Evolutionary conservation across 257 asterid species (phyloP).

Genomic region (Leptodermis oblonga): DNA sequence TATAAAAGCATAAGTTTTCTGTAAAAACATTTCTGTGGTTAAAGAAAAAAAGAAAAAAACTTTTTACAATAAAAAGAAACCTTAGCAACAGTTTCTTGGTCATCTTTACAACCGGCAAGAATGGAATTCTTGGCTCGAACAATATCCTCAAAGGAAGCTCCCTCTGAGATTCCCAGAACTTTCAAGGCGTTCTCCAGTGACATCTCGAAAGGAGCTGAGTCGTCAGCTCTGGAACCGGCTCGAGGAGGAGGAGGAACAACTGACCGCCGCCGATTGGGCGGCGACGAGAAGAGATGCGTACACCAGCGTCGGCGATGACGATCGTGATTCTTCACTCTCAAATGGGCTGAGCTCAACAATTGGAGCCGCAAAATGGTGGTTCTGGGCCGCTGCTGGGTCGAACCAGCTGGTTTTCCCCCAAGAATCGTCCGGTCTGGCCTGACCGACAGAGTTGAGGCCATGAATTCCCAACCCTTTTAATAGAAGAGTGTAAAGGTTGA

Average conservation of each 20-base stretch:
- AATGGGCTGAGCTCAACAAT: conserved; percentile 10
- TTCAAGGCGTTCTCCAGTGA: conserved; percentile 90
- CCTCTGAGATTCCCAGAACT: conserved; percentile 79
- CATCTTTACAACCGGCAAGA: conserved; percentile 67
- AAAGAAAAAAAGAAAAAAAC: too few relatives aligned
- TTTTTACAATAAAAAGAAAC: conserved; percentile 33
- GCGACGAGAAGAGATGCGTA: conserved; percentile 18
- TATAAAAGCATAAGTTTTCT: too few relatives aligned
- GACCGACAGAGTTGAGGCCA: conserved; percentile 79
- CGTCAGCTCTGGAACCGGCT: conserved; percentile 95
- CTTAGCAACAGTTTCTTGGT: conserved; percentile 68
- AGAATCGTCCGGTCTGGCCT: conserved; percentile 60
- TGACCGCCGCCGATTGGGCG: conserved; percentile 34
- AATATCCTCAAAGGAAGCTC: conserved; percentile 92
- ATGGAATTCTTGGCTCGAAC: conserved; percentile 84
- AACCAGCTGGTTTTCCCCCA: conserved; percentile 35
- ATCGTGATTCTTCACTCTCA: conserved; percentile 13
- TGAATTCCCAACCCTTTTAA: background rate
- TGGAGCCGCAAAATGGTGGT: conserved; percentile 21
- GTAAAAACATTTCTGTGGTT: too few relatives aligned
- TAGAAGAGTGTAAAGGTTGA: background rate
- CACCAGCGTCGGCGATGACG: conserved; percentile 27
- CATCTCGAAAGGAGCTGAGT: conserved; percentile 93
- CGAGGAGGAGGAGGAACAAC: conserved; percentile 43
- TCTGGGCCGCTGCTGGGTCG: conserved; percentile 21